Conservation (phyloP, 139 green algal species). For the Chlorella sorokiniana region DNA sequence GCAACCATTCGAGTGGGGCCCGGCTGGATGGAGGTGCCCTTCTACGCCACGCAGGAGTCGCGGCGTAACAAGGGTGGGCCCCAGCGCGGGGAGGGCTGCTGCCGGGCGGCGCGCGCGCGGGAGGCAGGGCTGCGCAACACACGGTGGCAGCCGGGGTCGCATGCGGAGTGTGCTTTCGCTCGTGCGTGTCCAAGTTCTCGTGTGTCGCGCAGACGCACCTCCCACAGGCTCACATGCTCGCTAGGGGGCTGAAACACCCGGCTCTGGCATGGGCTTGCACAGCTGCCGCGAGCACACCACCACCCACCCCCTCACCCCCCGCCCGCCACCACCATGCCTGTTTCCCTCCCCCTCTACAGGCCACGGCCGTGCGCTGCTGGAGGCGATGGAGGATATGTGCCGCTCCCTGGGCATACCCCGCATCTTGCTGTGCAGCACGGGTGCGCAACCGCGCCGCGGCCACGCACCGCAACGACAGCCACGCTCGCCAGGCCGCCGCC, state of each 20-base stretch:
- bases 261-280: no score
- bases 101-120: not conserved
- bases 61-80: slow-evolving; percentile 26
- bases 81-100: not conserved
- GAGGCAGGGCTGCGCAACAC: no score
- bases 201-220: no score
- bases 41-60: slow-evolving; percentile 82
- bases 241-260: no score
- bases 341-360: slow-evolving; percentile 38
- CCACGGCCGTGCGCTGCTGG: slow-evolving; percentile 84
- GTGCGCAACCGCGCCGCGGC: no score
- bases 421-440: slow-evolving; percentile 69
- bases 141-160: not conserved
- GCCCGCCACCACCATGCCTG: not conserved
- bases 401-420: slow-evolving; percentile 45
- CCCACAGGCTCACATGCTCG: no score
- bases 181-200: no score
- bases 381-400: slow-evolving; percentile 83
- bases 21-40: slow-evolving; percentile 88
- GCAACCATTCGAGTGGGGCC: slow-evolving; percentile 83
- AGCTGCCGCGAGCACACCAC: not conserved
- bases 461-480: no score
- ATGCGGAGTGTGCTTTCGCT: not conserved
- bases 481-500: no score
- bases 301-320: not conserved